Base-by-base conservation (phyloP, 495 filamentous ascomycete species). In the Aspergillus homomorphus region DNA sequence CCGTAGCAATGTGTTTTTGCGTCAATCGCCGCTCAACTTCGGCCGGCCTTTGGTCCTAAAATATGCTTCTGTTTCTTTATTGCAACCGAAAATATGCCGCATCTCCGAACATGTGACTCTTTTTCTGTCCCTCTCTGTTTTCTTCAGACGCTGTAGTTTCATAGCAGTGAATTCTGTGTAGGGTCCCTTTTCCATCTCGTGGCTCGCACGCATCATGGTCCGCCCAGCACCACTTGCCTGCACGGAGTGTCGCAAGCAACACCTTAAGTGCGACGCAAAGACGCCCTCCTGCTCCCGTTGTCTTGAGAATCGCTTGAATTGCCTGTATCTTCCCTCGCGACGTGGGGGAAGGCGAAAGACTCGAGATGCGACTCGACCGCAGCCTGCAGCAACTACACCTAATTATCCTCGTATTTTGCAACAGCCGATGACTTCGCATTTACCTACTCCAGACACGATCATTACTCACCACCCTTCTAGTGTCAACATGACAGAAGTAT, bases 161-260 rank as follows among this genome's bases (percentile, higher is more conserved):
- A 5, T 5, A 38, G 33, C 33, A 38, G 7, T 6, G 10, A 12
- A 14, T 9, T 38, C 12, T 51, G 48, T 18, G 28, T 18, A 19
- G 8, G 23, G 2, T 28, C 28, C 1, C 15, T 51, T 8, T 3
- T 7, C n/a, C 48, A n/a, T 7, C n/a, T 15, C 6, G 14, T 0
- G 23, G 18, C 2, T 48, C 15, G 3, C 6, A 3, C 45, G 2
- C 18, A 45, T 46, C 6, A 57, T 50, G 54, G 26, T 33, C 21
- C 54, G 56, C 1, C 56, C 50, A n/a, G n/a, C 46, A 12, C 22
- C 73, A 4, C 62, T 77, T 9, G 74, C 74, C n/a, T 77, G 74
- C 45, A 75, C 70, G 2, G 73, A 73, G 50, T 77, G 74, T 64
- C 66, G 74, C 18, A 75, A 75, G 51, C 73, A 77, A 23, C 74